Evolutionary conservation across 2,329 filamentous ascomycete genomes (phyloP).

Genomic region (Fusarium udum): DNA sequence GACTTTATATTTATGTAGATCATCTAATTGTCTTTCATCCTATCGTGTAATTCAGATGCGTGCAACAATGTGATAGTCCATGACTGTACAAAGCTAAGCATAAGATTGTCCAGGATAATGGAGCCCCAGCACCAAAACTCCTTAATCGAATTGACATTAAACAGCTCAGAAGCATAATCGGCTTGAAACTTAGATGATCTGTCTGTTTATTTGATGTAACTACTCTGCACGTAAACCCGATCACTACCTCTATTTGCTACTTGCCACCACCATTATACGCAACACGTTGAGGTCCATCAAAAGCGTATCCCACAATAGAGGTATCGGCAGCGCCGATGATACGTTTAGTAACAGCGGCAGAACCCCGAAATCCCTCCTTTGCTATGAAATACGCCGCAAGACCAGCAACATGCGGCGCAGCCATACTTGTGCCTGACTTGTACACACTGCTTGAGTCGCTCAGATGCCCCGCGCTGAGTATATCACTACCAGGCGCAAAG

Average conservation of each 20-base stretch:
- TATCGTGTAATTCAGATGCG: too few species aligned
- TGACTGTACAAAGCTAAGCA: neutral
- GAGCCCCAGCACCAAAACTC: too few species aligned
- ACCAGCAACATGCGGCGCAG: conserved; percentile 69
- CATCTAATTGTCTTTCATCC: neutral
- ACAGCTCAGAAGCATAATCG: too few species aligned
- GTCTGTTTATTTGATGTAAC: too few species aligned
- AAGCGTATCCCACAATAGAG: neutral
- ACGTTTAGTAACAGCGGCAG: neutral
- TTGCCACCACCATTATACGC: conserved; percentile 15
- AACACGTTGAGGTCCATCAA: neutral
- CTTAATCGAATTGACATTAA: accelerated
- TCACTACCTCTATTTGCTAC: neutral
- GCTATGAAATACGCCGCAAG: conserved; percentile 68
- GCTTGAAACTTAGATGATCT: too few species aligned
- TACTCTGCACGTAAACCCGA: too few species aligned
- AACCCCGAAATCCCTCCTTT: conserved; percentile 7
- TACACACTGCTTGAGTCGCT: neutral
- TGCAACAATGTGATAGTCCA: too few species aligned
- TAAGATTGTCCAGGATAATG: neutral
- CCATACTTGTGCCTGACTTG: conserved; percentile 41
- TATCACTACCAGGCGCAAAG: conserved; percentile 5
- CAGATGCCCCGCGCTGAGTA: neutral
- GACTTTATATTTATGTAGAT: neutral
- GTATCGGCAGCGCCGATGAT: conserved; percentile 1